A percentile compares a stretch with the other conserved stretches of the same genome.
Conservation (phyloP, 78 protist genomes). For the Polysphondylium violaceum region DNA sequence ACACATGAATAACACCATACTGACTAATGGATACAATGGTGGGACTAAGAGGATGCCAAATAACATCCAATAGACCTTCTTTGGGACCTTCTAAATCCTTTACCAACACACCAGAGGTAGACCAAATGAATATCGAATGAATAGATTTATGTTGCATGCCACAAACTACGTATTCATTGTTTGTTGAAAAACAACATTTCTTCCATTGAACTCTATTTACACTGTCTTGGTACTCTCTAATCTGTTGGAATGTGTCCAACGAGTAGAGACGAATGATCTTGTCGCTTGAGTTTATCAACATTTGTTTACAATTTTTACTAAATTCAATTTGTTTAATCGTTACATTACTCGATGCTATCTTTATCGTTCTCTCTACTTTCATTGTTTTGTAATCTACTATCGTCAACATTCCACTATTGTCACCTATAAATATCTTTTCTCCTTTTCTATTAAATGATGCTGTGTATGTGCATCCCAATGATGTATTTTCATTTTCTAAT, state of each 20-base stretch:
- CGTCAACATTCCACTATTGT: slow-evolving; percentile 9
- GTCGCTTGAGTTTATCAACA: slow-evolving; percentile 62
- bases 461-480: not conserved
- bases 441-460: slow-evolving; percentile 63
- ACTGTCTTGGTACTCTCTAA: slow-evolving; percentile 57
- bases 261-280: slow-evolving; percentile 44
- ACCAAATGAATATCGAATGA: slow-evolving; percentile 79
- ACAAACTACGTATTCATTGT: slow-evolving; percentile 69
- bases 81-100: slow-evolving; percentile 88
- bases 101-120: slow-evolving; percentile 54
- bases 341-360: slow-evolving; percentile 6
- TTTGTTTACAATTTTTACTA: slow-evolving; percentile 46
- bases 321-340: slow-evolving; percentile 53
- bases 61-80: slow-evolving; percentile 76
- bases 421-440: slow-evolving; percentile 41
- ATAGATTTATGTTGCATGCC: slow-evolving; percentile 65
- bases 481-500: not conserved
- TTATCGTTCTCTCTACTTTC: slow-evolving; percentile 16
- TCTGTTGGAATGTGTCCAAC: not conserved
- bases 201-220: slow-evolving; percentile 86
- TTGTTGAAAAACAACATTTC: slow-evolving; percentile 55
- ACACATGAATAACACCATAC: slow-evolving; percentile 70
- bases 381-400: slow-evolving; percentile 1
- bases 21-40: slow-evolving; percentile 21
- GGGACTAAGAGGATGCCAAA: slow-evolving; percentile 86